Base-by-base conservation (phyloP, 1,284 basidiomycete species). In the Bondarzewia mesenterica region DNA sequence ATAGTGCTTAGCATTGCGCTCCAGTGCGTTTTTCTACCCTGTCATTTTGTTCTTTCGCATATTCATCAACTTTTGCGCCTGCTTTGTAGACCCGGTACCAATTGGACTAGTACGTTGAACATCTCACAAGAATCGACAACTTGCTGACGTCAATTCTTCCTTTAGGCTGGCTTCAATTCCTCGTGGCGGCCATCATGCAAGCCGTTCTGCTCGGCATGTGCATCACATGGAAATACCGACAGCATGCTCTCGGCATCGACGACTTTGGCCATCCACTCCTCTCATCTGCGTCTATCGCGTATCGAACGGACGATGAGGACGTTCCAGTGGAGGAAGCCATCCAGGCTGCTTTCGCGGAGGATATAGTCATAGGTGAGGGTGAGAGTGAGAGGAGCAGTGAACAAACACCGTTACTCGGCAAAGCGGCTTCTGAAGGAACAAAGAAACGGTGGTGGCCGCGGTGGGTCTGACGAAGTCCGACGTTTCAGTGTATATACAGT, bases 171-270 rank as follows among this genome's bases (percentile, higher is more conserved):
- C 73, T 85, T 44, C 82, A 86, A 27, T 96, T 88, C 60, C 85
- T 87, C 10, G 84, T 93, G 32, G 85, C 93, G 0, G 93, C 91
- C 5, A 63, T 83, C 16, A 85, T 98, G 74, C 96, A 99, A 66
- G 82, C 80, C 2, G 72, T 73, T 16, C 76, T 99, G 4, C 75
- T 99, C 42, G 58, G 72, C 46, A 87, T 93, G 78, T 94, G 92
- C 58, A 63, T 93, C 15, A 53, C 72, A 8, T 94, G 90, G 87
- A 90, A 85, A 62, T 54, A 75, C 23, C 78, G 89, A 22, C 93
- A 97, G 62, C 72, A 66, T 43, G 69, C 72, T 20, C 74, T 91
- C 4, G 80, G 82, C n/a, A 78, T 98, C 47, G 93, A 99, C 63
- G 95, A 98, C 66, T 99, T 95, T 60, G 95, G 96, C 0, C 71